Evolutionary conservation across 352 stramenopile genomes (phyloP), one percentile per base, ranked within the genome.

Genomic region (Phytophthora sojae): DNA sequence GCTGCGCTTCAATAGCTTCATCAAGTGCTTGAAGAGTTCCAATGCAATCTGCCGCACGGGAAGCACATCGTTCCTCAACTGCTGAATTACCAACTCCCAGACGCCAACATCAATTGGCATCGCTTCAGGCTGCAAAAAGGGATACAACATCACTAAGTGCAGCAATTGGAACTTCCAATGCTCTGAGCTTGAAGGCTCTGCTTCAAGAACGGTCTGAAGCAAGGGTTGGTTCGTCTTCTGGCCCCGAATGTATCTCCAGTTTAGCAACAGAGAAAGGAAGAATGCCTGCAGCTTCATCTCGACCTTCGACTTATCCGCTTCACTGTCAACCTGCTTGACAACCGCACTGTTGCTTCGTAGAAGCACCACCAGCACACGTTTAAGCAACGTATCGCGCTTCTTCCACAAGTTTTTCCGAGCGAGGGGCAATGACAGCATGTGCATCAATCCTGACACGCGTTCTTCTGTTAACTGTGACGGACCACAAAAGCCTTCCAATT

Each of bases 151-250:
- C 19, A 90, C 88, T 25, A 95, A 67, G 50, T 93, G 82, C 81
- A 95, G 85, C 23, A 95, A 51, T 23, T 94, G 88, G 25, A 91
- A 81, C 69, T 92, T 91, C 88, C 88, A 95, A 61, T 95, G 88
- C 29, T 86, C 82, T 5, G 69, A 67, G 4, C 67, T 17, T 4
- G 64, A 23, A 19, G 81, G 81, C 45, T 95, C 81, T 0, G 75
- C 67, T 9, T 61, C 52, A 6, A 92, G 8, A 8, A 93, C 21
- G 17, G 69, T 54, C 21, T 73, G 52, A 50, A 92, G 30, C 29
- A 88, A 49, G 30, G 54, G 29, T 21, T 58, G 64, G 8, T 8
- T 69, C 25, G 7, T 37, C 45, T 56, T 49, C 11, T 63, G 61
- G 9, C 8, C 72, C 37, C 69, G 69, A 6, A 86, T 80, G 23